Evolutionary conservation across 768 basidiomycete genomes (phyloP).

Genomic region (Amanita muscaria): DNA sequence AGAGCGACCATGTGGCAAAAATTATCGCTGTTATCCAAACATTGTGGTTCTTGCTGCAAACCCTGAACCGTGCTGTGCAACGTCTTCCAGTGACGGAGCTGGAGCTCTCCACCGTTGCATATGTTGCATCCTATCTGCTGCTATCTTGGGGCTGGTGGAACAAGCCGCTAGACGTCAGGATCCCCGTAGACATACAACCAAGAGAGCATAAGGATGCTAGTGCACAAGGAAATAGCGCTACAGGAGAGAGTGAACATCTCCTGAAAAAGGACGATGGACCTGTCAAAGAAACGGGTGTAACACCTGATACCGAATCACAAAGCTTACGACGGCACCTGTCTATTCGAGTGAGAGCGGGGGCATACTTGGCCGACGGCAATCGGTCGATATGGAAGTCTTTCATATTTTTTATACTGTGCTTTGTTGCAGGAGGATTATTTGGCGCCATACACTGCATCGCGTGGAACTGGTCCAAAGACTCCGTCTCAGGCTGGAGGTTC

Average conservation of each 20-base stretch:
- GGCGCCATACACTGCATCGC: neutral
- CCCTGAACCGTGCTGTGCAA: neutral
- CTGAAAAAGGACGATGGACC: too few species aligned
- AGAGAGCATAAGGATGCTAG: neutral
- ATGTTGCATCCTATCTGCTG: neutral
- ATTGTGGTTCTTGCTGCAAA: neutral
- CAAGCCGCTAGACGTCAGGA: neutral
- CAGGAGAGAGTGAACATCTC: too few species aligned
- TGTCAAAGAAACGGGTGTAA: too few species aligned
- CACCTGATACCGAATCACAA: too few species aligned
- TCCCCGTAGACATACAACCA: neutral
- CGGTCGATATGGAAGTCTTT: neutral
- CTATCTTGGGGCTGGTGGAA: neutral
- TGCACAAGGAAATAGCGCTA: neutral
- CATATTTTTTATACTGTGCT: neutral
- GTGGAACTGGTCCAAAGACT: neutral
- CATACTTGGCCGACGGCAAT: neutral
- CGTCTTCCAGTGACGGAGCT: slow-evolving; percentile 1
- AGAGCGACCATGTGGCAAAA: neutral
- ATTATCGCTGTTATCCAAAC: neutral
- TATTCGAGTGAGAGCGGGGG: too few species aligned
- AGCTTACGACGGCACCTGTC: too few species aligned
- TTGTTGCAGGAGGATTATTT: neutral
- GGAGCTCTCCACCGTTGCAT: neutral
- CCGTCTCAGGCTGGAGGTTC: neutral